A percentile compares a stretch with the other conserved stretches of the same genome.
Conservation (phyloP, 1,139 yeast species). For the Zygosaccharomyces sapae region DNA sequence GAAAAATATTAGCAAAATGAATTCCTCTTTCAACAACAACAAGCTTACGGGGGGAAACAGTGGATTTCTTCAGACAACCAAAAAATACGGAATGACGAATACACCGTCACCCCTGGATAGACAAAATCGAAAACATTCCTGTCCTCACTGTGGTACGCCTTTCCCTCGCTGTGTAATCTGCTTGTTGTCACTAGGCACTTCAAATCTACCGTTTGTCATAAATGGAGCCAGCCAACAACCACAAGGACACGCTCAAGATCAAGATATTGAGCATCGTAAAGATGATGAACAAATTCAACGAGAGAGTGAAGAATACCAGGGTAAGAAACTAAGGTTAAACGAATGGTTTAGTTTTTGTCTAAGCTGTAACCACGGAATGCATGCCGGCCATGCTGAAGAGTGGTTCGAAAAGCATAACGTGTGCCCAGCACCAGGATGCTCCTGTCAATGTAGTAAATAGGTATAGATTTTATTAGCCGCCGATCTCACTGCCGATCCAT, state of each 20-base stretch:
- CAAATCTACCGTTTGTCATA: conserved; percentile 39
- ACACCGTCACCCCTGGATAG: conserved; percentile 14
- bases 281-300: not conserved
- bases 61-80: conserved; percentile 11
- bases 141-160: conserved; percentile 88
- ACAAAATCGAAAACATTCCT: conserved; percentile 41
- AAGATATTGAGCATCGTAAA: not conserved
- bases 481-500: too few relatives aligned
- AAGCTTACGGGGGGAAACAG: conserved; percentile 5
- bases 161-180: conserved; percentile 91
- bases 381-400: conserved; percentile 90
- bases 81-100: conserved; percentile 20
- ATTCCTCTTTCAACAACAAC: conserved; percentile 1
- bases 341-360: conserved; percentile 89
- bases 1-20: conserved; percentile 50
- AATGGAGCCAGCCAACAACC: conserved; percentile 23
- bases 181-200: conserved; percentile 72
- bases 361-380: conserved; percentile 89
- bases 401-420: conserved; percentile 86
- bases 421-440: conserved; percentile 94
- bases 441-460: conserved; percentile 61
- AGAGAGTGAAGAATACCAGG: conserved; percentile 10
- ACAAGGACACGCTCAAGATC: conserved; percentile 17
- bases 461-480: not conserved
- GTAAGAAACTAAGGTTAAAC: conserved; percentile 38